Evolutionary conservation across 1,139 yeast genomes (phyloP).

Genomic region (Martiniozyma asiatica): DNA sequence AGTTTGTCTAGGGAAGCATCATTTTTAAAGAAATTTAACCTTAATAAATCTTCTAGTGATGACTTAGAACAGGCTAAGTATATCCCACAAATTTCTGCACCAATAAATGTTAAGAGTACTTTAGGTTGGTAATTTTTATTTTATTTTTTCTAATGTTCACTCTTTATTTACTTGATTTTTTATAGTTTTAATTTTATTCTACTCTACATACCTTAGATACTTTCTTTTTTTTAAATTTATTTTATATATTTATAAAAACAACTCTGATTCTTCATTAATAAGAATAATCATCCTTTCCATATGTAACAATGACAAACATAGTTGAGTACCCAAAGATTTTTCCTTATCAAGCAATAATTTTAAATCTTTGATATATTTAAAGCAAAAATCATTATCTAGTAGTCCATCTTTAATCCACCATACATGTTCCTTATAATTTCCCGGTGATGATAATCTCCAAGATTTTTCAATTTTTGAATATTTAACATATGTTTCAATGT

Average conservation of each 20-base stretch:
- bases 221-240: slow-evolving; percentile 2
- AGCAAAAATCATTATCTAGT: slow-evolving; percentile 9
- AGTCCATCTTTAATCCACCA: slow-evolving; percentile 7
- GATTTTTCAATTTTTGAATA: too few relatives aligned
- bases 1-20: too few relatives aligned
- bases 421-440: slow-evolving; percentile 7
- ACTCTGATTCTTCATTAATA: too few relatives aligned
- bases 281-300: slow-evolving; percentile 1
- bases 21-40: slow-evolving; percentile 6
- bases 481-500: too few relatives aligned
- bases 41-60: slow-evolving; percentile 7
- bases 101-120: slow-evolving; percentile 36
- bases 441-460: slow-evolving; percentile 4
- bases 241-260: too few relatives aligned
- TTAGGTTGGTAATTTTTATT: slow-evolving; percentile 30
- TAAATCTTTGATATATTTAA: slow-evolving; percentile 9
- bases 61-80: slow-evolving; percentile 14
- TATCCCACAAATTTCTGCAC: slow-evolving; percentile 32
- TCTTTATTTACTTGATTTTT: not conserved
- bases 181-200: slow-evolving; percentile 1
- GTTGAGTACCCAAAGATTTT: too few relatives aligned
- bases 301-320: too few relatives aligned
- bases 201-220: slow-evolving; percentile 1
- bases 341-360: too few relatives aligned
- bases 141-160: not conserved